These are phyloP conservation scores for Solanum hybrid DNA, from an alignment of 305 asterid species.

Conservation along the genomic window DNA sequence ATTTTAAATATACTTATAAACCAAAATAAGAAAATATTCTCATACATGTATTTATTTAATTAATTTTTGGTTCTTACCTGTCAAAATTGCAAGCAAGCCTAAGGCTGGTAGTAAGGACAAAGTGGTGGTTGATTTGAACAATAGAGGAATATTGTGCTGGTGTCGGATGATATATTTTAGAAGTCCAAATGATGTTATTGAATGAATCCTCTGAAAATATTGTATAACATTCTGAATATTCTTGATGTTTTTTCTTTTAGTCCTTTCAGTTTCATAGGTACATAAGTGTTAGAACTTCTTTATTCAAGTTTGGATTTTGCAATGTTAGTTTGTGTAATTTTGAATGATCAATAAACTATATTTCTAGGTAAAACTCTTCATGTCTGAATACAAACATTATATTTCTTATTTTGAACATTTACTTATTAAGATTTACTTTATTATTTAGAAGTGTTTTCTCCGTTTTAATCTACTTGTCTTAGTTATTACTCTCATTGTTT, in stretches of 20 bases:
- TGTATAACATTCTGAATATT: neutral
- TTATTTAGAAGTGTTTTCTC: too few species aligned
- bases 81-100: neutral
- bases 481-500: too few species aligned
- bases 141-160: neutral
- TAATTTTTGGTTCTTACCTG: neutral
- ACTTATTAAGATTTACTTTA: too few species aligned
- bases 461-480: too few species aligned
- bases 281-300: too few species aligned
- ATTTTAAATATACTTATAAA: too few species aligned
- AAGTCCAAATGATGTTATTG: too few species aligned
- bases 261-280: too few species aligned
- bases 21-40: neutral
- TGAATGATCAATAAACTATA: too few species aligned
- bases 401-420: too few species aligned
- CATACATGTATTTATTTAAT: neutral
- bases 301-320: too few species aligned
- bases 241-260: neutral
- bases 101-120: neutral
- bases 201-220: neutral
- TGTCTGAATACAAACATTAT: too few species aligned
- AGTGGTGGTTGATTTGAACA: neutral
- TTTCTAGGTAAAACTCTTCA: neutral
- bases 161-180: neutral
- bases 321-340: neutral